These are phyloP conservation scores for Bothriochloa decipiens DNA, from an alignment of 176 grass and related monocot genomes.

Conservation along the genomic window DNA sequence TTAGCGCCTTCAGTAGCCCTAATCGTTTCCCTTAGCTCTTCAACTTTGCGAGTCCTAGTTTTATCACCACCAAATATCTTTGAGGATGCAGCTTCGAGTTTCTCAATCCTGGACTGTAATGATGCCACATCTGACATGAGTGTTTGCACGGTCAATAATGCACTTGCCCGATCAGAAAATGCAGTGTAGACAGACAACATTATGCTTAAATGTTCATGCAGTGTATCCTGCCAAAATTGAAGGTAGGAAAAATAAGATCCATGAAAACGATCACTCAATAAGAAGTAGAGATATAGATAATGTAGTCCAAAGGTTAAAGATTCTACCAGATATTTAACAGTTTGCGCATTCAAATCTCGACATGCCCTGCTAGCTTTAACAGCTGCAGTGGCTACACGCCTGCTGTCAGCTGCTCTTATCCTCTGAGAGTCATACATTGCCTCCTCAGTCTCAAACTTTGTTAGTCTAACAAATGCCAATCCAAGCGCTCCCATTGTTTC, in stretches of 20 bases:
- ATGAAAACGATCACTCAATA: slow-evolving; percentile 22
- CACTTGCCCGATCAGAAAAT: slow-evolving; percentile 91
- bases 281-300: slow-evolving; percentile 26
- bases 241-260: not conserved
- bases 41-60: slow-evolving; percentile 72
- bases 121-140: slow-evolving; percentile 92
- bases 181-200: slow-evolving; percentile 87
- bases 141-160: slow-evolving; percentile 91
- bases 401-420: slow-evolving; percentile 78
- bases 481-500: slow-evolving; percentile 98
- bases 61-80: slow-evolving; percentile 98
- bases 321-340: slow-evolving; percentile 92
- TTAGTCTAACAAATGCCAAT: slow-evolving; percentile 91
- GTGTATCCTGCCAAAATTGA: slow-evolving; percentile 70
- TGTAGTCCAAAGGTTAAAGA: not conserved
- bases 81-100: slow-evolving; percentile 80
- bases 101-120: slow-evolving; percentile 75
- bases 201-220: slow-evolving; percentile 93
- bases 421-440: slow-evolving; percentile 80
- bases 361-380: slow-evolving; percentile 95
- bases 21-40: slow-evolving; percentile 84
- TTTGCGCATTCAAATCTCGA: slow-evolving; percentile 96
- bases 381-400: slow-evolving; percentile 82
- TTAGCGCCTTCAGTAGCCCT: slow-evolving; percentile 90
- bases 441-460: slow-evolving; percentile 90